Percentiles rank a stretch among this genome's conserved stretches.
phyloP scores from a whole-genome alignment of 179 eudicot species.

The Beta corolliflora region DNA sequence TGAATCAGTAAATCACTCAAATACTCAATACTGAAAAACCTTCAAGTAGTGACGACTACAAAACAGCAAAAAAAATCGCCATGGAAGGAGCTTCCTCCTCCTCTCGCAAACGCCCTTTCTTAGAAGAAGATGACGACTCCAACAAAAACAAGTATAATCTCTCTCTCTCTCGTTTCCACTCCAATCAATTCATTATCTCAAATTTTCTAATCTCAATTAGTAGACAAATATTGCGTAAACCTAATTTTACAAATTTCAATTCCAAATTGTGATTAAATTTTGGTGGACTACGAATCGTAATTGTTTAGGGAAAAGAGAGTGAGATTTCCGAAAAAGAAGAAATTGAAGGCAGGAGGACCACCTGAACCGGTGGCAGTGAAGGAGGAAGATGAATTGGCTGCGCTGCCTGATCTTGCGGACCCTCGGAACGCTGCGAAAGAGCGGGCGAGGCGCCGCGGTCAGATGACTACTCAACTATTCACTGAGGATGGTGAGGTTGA shows the following conservation, averaged over 20 bases:
- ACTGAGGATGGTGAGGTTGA: slow-evolving; percentile 52
- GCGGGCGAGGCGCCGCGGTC: slow-evolving; percentile 63
- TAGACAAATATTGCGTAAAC: background rate
- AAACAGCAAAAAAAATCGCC: background rate
- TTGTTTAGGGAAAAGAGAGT: slow-evolving; percentile 58
- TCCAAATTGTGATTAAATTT: slow-evolving; percentile 1
- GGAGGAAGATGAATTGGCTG: slow-evolving; percentile 35
- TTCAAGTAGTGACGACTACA: background rate
- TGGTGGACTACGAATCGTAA: background rate
- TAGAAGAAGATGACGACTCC: slow-evolving; percentile 46
- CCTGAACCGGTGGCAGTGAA: slow-evolving; percentile 29
- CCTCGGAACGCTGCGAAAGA: slow-evolving; percentile 69
- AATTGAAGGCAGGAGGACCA: slow-evolving; percentile 44
- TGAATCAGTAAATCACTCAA: no score
- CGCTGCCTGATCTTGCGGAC: slow-evolving; percentile 36
- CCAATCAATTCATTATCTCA: background rate
- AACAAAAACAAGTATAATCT: slow-evolving; percentile 49
- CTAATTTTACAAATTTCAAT: background rate
- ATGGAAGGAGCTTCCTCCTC: slow-evolving; percentile 62
- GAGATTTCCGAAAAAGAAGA: slow-evolving; percentile 86
- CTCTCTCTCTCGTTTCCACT: slow-evolving; percentile 1
- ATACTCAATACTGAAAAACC: background rate
- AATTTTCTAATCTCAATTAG: background rate
- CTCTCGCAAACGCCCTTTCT: slow-evolving; percentile 68
- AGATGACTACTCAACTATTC: slow-evolving; percentile 50